These are phyloP conservation scores for Coriaria nepalensis DNA, from an alignment of 306 rosid genomes.

Conservation along the genomic window DNA sequence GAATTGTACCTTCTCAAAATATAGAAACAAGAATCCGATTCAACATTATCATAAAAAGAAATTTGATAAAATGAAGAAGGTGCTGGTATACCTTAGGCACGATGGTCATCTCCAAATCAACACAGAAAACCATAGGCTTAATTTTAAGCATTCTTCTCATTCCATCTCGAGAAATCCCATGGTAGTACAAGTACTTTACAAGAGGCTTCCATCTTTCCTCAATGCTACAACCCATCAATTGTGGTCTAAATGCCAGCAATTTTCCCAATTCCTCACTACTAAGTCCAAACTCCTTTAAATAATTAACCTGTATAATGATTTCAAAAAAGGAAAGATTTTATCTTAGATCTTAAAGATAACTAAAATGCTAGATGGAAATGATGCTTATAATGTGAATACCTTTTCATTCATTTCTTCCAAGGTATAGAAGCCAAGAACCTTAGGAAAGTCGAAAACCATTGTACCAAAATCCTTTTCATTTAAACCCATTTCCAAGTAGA, in stretches of 20 bases:
- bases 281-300: constrained; percentile 84
- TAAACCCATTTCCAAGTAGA: constrained; percentile 63
- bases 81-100: constrained; percentile 80
- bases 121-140: constrained; percentile 79
- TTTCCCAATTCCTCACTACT: constrained; percentile 53
- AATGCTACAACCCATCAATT: constrained; percentile 79
- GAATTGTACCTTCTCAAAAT: constrained; percentile 45
- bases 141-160: constrained; percentile 75
- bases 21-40: constrained; percentile 7
- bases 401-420: constrained; percentile 67
- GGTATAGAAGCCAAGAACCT: constrained; percentile 51
- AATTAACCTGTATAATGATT: constrained; percentile 59
- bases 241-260: constrained; percentile 76
- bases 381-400: constrained; percentile 42
- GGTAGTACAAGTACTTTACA: constrained; percentile 68
- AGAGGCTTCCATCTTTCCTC: constrained; percentile 90
- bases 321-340: no score
- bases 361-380: not conserved
- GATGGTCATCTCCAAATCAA: constrained; percentile 56
- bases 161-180: constrained; percentile 72
- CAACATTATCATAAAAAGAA: constrained; percentile 3
- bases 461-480: constrained; percentile 82
- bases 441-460: constrained; percentile 90
- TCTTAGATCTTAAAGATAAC: not conserved
- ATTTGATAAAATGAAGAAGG: no score